A percentile compares a stretch with the other conserved stretches of the same genome.
Conservation (phyloP, 345 rosid species). For the Mangifera indica region DNA sequence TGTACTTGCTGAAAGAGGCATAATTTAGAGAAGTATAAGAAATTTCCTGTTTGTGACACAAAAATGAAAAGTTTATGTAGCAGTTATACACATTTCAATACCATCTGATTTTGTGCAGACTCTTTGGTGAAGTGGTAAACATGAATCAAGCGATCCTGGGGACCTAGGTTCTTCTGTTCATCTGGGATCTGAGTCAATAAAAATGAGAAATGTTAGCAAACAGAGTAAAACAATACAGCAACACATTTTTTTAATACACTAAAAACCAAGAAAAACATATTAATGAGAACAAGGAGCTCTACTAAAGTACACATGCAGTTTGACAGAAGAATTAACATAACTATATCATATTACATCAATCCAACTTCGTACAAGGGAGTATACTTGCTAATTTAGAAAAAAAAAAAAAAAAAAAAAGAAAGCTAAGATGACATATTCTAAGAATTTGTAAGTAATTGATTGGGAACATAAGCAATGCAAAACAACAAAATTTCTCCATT, state of each 20-base stretch:
- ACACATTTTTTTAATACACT: too few relatives aligned
- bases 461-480: neutral
- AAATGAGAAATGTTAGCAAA: conserved; percentile 13
- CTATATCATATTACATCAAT: neutral
- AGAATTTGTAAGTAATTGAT: neutral
- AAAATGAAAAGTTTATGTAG: too few relatives aligned
- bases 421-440: neutral
- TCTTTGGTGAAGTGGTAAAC: conserved; percentile 89
- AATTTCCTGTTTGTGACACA: neutral
- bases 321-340: too few relatives aligned
- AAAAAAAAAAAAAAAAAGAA: neutral
- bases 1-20: conserved; percentile 68
- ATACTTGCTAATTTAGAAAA: neutral
- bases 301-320: too few relatives aligned
- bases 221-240: neutral
- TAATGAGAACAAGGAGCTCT: too few relatives aligned
- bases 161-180: conserved; percentile 83
- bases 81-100: conserved; percentile 23
- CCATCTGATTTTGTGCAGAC: conserved; percentile 71
- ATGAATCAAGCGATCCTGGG: conserved; percentile 77
- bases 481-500: too few relatives aligned
- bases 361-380: neutral
- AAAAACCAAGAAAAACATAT: too few relatives aligned
- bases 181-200: conserved; percentile 64
- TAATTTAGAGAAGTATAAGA: conserved; percentile 11